Percentiles rank a stretch among this genome's conserved stretches.
Conservation (phyloP, 768 basidiomycete species). For the Fibroporia radiculosa region DNA sequence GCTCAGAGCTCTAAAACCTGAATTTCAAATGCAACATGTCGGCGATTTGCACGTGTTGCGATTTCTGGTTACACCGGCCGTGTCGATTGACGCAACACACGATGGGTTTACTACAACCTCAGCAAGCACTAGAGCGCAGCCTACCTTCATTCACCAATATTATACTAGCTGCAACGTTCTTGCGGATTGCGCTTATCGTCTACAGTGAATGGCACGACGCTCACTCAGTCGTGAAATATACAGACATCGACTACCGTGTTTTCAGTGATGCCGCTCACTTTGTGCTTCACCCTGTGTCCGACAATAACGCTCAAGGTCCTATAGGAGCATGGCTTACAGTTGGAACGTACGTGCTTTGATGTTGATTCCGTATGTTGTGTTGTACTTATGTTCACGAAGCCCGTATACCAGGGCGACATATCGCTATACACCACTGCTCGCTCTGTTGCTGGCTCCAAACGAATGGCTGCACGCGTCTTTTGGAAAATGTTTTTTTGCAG, state of each 20-base stretch:
- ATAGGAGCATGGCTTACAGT: constrained; percentile 36
- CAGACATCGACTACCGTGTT: constrained; percentile 96
- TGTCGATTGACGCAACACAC: no score
- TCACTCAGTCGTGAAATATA: constrained; percentile 82
- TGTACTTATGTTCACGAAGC: constrained; percentile 30
- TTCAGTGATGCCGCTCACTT: constrained; percentile 88
- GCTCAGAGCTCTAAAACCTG: background rate
- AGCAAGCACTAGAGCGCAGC: background rate
- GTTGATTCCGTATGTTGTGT: background rate
- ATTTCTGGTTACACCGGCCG: no score
- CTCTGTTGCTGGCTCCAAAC: constrained; percentile 76
- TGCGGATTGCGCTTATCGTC: constrained; percentile 65
- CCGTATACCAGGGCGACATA: constrained; percentile 91
- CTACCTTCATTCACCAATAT: constrained; percentile 41
- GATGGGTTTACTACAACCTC: no score
- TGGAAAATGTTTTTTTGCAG: constrained; percentile 85
- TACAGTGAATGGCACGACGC: constrained; percentile 92
- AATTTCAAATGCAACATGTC: no score
- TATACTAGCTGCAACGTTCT: constrained; percentile 41
- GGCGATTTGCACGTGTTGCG: no score
- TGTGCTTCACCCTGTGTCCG: constrained; percentile 31
- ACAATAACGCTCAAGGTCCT: constrained; percentile 57
- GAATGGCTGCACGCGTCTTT: constrained; percentile 74
- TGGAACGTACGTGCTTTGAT: constrained; percentile 58
- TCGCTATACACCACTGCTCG: constrained; percentile 92